Conservation (phyloP, 352 stramenopile genomes). For the Phytophthora parvispora region DNA sequence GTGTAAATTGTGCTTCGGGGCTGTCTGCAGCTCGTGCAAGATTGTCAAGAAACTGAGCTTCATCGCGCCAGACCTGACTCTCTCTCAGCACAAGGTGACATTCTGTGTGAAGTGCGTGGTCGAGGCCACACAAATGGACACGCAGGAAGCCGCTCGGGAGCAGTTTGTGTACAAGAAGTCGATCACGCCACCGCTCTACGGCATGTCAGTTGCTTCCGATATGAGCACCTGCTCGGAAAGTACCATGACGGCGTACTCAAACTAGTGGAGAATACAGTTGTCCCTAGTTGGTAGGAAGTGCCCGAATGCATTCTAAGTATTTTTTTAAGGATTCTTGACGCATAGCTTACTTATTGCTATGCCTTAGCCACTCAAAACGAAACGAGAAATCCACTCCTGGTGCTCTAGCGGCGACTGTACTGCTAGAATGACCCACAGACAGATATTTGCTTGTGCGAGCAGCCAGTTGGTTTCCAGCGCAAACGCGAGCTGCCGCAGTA, state of each 20-base stretch:
- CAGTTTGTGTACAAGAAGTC: constrained; percentile 28
- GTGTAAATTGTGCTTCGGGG: constrained; percentile 23
- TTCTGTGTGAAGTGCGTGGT: constrained; percentile 43
- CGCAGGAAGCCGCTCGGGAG: constrained; percentile 17
- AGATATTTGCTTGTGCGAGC: background rate
- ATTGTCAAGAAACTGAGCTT: constrained; percentile 37
- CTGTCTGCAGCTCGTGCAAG: constrained; percentile 23
- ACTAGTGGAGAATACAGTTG: too few relatives aligned
- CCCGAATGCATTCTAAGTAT: too few relatives aligned
- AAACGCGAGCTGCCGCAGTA: background rate
- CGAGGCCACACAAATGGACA: constrained; percentile 24
- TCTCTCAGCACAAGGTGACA: constrained; percentile 20
- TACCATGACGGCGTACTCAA: too few relatives aligned
- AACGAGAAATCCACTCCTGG: background rate
- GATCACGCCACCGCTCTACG: too few relatives aligned
- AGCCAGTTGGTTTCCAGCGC: background rate
- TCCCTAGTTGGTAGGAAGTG: too few relatives aligned
- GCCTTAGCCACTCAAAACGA: background rate
- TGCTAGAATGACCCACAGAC: background rate
- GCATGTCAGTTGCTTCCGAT: too few relatives aligned
- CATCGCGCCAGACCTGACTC: constrained; percentile 21
- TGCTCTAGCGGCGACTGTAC: background rate
- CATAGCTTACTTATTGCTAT: too few relatives aligned
- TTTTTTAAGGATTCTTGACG: too few relatives aligned
- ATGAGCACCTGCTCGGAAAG: too few relatives aligned